A percentile compares a stretch with the other conserved stretches of the same genome.
These are phyloP conservation scores for Xylariaceae sp. DNA, from an alignment of 2,329 filamentous ascomycete genomes.

Conservation along the genomic window DNA sequence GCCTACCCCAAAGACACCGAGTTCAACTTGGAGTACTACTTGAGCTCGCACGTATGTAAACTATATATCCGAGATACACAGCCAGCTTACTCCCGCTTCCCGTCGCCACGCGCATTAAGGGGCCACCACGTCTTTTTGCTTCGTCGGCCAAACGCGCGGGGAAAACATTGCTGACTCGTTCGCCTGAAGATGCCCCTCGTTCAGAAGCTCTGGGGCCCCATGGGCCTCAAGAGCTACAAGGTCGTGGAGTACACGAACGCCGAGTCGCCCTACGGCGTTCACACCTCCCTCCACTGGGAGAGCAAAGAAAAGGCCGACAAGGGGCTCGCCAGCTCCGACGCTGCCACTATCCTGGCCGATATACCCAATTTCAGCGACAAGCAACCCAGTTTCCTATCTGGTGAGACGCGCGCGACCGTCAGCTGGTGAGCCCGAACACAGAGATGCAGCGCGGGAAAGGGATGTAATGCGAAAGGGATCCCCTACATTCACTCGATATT, in stretches of 20 bases:
- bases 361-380: conserved; percentile 34
- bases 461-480: no score
- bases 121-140: no score
- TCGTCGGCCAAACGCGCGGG: not conserved
- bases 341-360: conserved; percentile 29
- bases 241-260: conserved; percentile 30
- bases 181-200: conserved; percentile 39
- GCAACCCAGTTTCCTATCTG: conserved; percentile 16
- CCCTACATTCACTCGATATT: no score
- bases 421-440: not conserved
- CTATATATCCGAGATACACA: not conserved
- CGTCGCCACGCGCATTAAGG: not conserved
- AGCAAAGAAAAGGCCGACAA: conserved; percentile 24
- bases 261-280: conserved; percentile 26
- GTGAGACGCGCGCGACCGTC: not conserved
- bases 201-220: conserved; percentile 35
- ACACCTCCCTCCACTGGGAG: conserved; percentile 34
- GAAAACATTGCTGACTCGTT: not conserved
- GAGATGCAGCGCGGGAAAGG: no score
- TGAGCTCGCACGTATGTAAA: conserved; percentile 36
- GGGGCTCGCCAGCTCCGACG: conserved; percentile 16
- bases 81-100: not conserved
- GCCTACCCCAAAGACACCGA: conserved; percentile 41
- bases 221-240: conserved; percentile 39
- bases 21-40: conserved; percentile 49